Conservation (phyloP, 2,329 filamentous ascomycete genomes). For the Elsinoe fawcettii region DNA sequence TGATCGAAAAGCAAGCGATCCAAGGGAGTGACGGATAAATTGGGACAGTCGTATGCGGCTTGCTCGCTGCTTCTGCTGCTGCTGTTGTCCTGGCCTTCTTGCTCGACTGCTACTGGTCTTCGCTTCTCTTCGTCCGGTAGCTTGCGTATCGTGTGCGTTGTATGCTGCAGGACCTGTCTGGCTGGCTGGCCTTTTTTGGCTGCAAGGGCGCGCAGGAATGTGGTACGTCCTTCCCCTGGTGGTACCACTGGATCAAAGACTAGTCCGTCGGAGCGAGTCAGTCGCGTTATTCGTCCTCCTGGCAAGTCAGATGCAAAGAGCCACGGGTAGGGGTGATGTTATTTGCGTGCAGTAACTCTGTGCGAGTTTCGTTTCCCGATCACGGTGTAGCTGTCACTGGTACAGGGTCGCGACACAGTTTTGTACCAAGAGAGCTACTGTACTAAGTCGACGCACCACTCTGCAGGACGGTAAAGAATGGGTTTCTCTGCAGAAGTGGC, state of each 20-base stretch:
- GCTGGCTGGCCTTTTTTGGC: neutral
- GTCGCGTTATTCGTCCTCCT: neutral
- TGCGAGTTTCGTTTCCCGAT: neutral
- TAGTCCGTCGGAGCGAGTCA: slow-evolving; percentile 1
- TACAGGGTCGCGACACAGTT: neutral
- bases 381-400: neutral
- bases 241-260: neutral
- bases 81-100: neutral
- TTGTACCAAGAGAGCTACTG: neutral
- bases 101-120: neutral
- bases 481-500: neutral
- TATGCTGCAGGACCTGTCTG: slow-evolving; percentile 1
- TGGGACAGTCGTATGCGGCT: slow-evolving; percentile 2
- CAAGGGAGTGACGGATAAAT: slow-evolving; percentile 3
- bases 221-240: slow-evolving; percentile 11
- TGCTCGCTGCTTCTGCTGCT: neutral
- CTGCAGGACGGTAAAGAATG: neutral
- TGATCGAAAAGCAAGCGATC: neutral
- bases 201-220: slow-evolving; percentile 11
- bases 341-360: neutral
- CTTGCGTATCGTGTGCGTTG: slow-evolving; percentile 3
- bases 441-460: neutral
- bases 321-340: neutral
- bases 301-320: neutral
- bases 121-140: neutral